Evolutionary conservation across 768 basidiomycete species (phyloP), one percentile per base, ranked within the genome.

Genomic region (Lepiota subincarnata): DNA sequence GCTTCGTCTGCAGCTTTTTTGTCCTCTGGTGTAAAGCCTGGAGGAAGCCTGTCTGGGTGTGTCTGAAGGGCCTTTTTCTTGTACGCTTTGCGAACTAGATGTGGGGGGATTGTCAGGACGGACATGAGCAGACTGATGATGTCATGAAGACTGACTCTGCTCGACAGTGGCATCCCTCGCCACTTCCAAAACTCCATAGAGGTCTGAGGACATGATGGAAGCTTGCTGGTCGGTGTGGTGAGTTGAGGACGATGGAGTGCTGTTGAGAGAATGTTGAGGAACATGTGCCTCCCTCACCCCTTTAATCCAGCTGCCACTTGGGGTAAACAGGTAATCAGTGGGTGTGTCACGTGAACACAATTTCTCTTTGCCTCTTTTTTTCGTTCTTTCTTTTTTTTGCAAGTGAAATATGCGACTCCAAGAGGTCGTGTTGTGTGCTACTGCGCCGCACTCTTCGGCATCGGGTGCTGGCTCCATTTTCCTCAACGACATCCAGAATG

Each of bases 401-500:
- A 13, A 3, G 7, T 19, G 10, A 31, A 31, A 8, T 11, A 85
- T 89, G 85, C 76, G 74, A 53, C 71, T 88, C 3, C 86, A 87
- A 56, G 89, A 92, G 65, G 73, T 79, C 24, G 66, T 91, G 37
- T 64, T 90, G 6, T 90, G 84, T 62, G 72, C 84, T 14, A 80
- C 83, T 12, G 74, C 78, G 42, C 77, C 84, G 1, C 60, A 80
- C 2, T 66, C 74, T 2, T 64, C 75, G 7, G 68, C 61, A 22
- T 55, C 76, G 22, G 83, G 82, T 2, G 68, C 79, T 18, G 90
- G 92, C 1, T 68, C 83, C 18, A 80, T 96, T 48, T 70, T 83
- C 24, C 62, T 94, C 2, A 91, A 95, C 62, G 93, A 97, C 63
- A 78, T 96, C 12, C 82, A 88, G 55, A 89, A 86, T 0, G 84